Percentiles rank a stretch among this genome's conserved stretches.
Evolutionary conservation across 2,329 filamentous ascomycete species (phyloP).

Genomic region (Lecanicillium sp.): DNA sequence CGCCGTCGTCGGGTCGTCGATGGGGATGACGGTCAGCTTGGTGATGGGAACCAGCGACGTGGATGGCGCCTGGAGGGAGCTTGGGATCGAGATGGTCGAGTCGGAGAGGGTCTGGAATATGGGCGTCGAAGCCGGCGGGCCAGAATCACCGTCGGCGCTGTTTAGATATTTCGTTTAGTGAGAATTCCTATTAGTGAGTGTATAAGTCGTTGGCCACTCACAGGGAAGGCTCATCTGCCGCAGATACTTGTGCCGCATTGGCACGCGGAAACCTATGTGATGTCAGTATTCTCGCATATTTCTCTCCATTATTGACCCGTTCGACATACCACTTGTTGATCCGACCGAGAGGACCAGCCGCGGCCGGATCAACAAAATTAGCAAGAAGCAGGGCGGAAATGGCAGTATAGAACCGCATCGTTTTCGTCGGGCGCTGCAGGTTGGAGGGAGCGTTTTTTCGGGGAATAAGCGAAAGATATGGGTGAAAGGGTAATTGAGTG

Average conservation of each 20-base stretch:
- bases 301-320: neutral
- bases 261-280: constrained; percentile 1
- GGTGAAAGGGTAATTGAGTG: constrained; percentile 13
- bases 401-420: constrained; percentile 19
- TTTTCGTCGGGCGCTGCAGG: neutral
- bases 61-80: constrained; percentile 13
- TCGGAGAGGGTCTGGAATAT: constrained; percentile 21
- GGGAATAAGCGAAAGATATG: constrained; percentile 15
- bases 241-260: neutral
- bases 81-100: constrained; percentile 18
- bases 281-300: neutral
- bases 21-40: constrained; percentile 18
- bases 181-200: too few species aligned
- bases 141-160: constrained; percentile 7
- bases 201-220: neutral
- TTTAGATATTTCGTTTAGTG: neutral
- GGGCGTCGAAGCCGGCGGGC: constrained; percentile 17
- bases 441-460: neutral
- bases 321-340: constrained; percentile 23
- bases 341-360: constrained; percentile 32
- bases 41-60: neutral
- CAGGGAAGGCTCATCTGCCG: neutral
- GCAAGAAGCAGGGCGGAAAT: constrained; percentile 23
- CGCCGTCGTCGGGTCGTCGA: constrained; percentile 1
- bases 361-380: constrained; percentile 23